Evolutionary conservation across 345 rosid species (phyloP), one percentile per base, ranked within the genome.

Genomic region (Eucalyptus tenuipes): DNA sequence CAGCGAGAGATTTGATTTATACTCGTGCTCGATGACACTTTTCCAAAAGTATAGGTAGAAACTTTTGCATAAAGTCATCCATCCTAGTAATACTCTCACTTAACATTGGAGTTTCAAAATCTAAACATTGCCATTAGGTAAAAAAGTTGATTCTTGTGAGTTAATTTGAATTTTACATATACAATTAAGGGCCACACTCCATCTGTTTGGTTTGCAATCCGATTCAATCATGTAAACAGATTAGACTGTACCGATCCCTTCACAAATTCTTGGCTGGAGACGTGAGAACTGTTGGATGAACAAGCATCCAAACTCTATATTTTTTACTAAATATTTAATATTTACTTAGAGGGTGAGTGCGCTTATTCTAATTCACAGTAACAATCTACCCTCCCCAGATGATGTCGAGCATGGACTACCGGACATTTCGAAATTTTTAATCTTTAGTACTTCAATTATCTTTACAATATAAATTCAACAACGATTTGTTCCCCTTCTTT

Each of bases 51-150:
- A 55, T 55, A 55, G 13, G 27, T 55, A 0, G 27, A 55, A 5
- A 55, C 13, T 24, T 24, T 55, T 55, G 27, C 27, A 55, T 0
- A 24, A 24, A 1, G 13, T 24, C 61, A 2, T 24, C 61, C 27
- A 1, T 24, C 1, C 27, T 2, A 24, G 6, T 1, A 55, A 24
- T 55, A 55, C 29, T 24, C 1, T 9, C 3, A 4, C 61, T 24
- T 4, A 55, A 55, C 27, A 22, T 24, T 55, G 61, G 3, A 55
- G 24, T 55, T 55, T 55, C 13, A 55, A 55, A 8, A 24, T 29
- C 61, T 55, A 15, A 50, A 50, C 1, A 50, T 2, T 16, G 61
- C 13, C 61, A 1, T 55, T 55, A 24, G 4, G 29, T 55, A 5
- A 55, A 9, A 24, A 55, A 9, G 61, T 9, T 0, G 13, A 55